Percentiles rank a stretch among this genome's conserved stretches.
Evolutionary conservation across 2,329 filamentous ascomycete species (phyloP).

Genomic region (Xylariaceae sp.): DNA sequence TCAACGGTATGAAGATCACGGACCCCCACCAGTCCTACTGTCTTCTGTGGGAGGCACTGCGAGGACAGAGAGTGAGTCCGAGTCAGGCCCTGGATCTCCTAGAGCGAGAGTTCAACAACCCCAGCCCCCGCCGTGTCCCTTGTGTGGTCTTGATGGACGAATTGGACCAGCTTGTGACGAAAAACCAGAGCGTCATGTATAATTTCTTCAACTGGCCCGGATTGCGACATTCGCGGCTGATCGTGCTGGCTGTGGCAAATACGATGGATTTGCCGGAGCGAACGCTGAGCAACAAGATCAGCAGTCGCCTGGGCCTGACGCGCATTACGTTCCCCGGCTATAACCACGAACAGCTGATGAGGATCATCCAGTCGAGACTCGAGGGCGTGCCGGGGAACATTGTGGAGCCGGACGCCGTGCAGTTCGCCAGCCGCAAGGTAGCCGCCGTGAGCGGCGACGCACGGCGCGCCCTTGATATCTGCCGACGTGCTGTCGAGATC

Average conservation of each 20-base stretch:
- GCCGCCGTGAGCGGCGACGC: conserved; percentile 95
- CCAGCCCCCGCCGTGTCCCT: conserved; percentile 82
- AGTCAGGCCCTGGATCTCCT: conserved; percentile 86
- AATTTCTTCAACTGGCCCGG: conserved; percentile 99
- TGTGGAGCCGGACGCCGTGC: conserved; percentile 86
- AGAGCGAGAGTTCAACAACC: conserved; percentile 87
- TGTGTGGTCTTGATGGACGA: conserved; percentile 99
- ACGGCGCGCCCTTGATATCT: conserved; percentile 87
- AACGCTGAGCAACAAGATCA: conserved; percentile 97
- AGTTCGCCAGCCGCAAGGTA: conserved; percentile 94
- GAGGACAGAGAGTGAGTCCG: conserved; percentile 86
- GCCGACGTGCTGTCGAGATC: conserved; percentile 87
- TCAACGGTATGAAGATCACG: conserved; percentile 99
- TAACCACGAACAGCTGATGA: conserved; percentile 94
- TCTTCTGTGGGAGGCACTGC: conserved; percentile 90
- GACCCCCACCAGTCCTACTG: conserved; percentile 96
- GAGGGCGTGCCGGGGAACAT: conserved; percentile 83
- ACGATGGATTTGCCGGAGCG: conserved; percentile 97
- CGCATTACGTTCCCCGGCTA: conserved; percentile 97
- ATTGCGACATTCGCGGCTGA: conserved; percentile 81
- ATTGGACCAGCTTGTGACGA: conserved; percentile 93
- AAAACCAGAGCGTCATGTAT: conserved; percentile 99
- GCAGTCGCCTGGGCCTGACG: conserved; percentile 80
- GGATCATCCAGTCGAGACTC: conserved; percentile 91
- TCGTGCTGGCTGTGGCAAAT: conserved; percentile 95